Base-by-base conservation (phyloP, 164 flowering plant species). In the Chloranthus sessilifolius region DNA sequence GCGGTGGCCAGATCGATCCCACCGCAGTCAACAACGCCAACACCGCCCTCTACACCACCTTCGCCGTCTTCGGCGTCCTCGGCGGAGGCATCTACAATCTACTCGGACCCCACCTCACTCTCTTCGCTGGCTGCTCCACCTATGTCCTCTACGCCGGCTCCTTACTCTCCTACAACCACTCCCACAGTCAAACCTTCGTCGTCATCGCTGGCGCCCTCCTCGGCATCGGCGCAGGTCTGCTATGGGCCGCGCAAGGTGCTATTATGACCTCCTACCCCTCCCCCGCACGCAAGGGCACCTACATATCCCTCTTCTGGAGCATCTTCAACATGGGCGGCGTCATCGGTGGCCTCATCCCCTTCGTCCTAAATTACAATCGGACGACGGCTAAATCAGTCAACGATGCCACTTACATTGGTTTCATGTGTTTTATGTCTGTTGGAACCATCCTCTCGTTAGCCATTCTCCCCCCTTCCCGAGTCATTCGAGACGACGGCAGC, bases 191-290 rank as follows among this genome's bases (percentile, higher is more conserved):
- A 64, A 48, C 72, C 43, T 86, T 86, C 44, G 89, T 72, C 17
- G 63, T 92, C 21, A 69, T 56, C 28, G 81, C 98, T 30, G 98
- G 97, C 3, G 92, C 74, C 11, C 7, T 88, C 0, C 79, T 92
- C 4, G 99, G 99, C 4, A 19, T 84, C 42, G 99, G 99, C 2
- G 95, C 96, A 0, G 95, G 96, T 2, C 80, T 92, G 6, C 74
- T 92, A 7, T 92, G 99, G 99, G 83, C 95, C 2, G 79, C 76
- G 0, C 81, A 92, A 43, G 99, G 99, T 4, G 97, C 99, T 12
- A 81, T 92, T 55, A 88, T 92, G 94, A 92, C 99, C 0, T 76
- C 96, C 0, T 92, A 92, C 53, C 99, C 99, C 0, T 79, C 94
- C 0, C 43, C 66, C 1, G 22, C 48, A 2, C 70, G 89, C 0